A percentile compares a stretch with the other conserved stretches of the same genome.
Evolutionary conservation across 768 basidiomycete genomes (phyloP).

Genomic region (Leucogyrophana mollusca): DNA sequence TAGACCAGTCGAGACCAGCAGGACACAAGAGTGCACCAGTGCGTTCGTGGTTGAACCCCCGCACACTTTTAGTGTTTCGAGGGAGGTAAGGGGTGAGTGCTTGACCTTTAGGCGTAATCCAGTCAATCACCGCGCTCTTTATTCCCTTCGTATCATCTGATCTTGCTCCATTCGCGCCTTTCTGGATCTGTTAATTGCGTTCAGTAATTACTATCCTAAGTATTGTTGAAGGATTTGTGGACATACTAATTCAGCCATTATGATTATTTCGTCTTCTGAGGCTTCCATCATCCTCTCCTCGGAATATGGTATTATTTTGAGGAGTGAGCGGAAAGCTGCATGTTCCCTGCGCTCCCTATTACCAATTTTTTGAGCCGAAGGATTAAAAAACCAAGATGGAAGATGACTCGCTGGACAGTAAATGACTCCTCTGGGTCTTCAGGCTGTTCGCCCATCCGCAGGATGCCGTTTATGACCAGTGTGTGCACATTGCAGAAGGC

Average conservation of each 20-base stretch:
- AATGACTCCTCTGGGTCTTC: too few relatives aligned
- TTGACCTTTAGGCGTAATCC: slow-evolving; percentile 16
- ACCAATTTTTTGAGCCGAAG: too few relatives aligned
- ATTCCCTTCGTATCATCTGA: slow-evolving; percentile 21
- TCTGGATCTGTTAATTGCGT: slow-evolving; percentile 26
- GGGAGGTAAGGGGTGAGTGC: slow-evolving; percentile 11
- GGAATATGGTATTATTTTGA: background rate
- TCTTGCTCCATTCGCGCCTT: slow-evolving; percentile 19
- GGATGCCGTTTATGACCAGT: too few relatives aligned
- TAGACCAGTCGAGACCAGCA: slow-evolving; percentile 23
- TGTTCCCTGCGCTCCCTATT: slow-evolving; percentile 1
- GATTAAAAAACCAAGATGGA: too few relatives aligned
- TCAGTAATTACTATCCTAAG: too few relatives aligned
- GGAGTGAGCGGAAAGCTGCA: background rate
- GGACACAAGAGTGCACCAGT: slow-evolving; percentile 29
- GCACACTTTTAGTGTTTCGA: slow-evolving; percentile 11
- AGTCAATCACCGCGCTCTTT: slow-evolving; percentile 17
- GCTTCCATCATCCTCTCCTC: background rate
- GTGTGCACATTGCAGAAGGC: slow-evolving; percentile 4
- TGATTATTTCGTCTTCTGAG: slow-evolving; percentile 3
- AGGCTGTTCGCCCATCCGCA: too few relatives aligned
- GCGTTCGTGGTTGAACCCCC: slow-evolving; percentile 21
- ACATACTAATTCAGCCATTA: background rate
- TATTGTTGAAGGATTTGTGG: too few relatives aligned
- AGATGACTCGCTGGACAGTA: too few relatives aligned